phyloP scores from a whole-genome alignment of 2,329 filamentous ascomycete genomes.

The Microcyclospora tardicrescens region DNA sequence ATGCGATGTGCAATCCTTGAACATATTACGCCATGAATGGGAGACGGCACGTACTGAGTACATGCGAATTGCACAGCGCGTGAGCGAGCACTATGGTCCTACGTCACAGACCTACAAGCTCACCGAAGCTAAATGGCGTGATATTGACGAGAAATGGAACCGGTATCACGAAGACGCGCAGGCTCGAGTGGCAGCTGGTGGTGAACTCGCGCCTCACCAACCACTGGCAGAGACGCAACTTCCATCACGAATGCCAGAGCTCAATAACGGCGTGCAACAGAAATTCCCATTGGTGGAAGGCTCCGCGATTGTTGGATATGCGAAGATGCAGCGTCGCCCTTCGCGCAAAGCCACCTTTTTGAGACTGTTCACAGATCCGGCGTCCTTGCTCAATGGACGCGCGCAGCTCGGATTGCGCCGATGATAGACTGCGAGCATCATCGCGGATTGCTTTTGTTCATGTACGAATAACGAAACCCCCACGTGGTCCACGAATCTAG shows the following conservation, averaged over 20 bases:
- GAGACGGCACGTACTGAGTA: constrained; percentile 73
- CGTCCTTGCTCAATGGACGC: constrained; percentile 10
- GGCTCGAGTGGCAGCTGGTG: constrained; percentile 22
- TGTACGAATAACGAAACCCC: too few relatives aligned
- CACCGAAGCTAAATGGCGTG: constrained; percentile 80
- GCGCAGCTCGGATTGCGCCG: neutral
- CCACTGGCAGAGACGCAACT: constrained; percentile 36
- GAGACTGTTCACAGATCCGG: constrained; percentile 23
- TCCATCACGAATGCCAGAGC: constrained; percentile 52
- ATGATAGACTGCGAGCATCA: too few relatives aligned
- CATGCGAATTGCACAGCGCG: constrained; percentile 76
- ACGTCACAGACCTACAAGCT: constrained; percentile 80
- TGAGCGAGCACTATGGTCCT: constrained; percentile 77
- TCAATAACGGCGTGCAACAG: constrained; percentile 53
- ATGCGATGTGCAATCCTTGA: constrained; percentile 38
- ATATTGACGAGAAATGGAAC: constrained; percentile 65
- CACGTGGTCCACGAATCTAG: too few relatives aligned
- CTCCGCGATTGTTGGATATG: constrained; percentile 66
- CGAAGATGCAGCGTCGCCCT: constrained; percentile 18
- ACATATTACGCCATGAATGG: constrained; percentile 65
- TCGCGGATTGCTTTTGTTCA: too few relatives aligned
- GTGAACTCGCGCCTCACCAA: constrained; percentile 29
- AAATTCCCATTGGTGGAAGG: constrained; percentile 85
- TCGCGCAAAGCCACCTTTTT: constrained; percentile 19
- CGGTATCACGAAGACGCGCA: constrained; percentile 50